Base-by-base conservation (phyloP, 2,329 filamentous ascomycete genomes). In the Zarea fungicola region DNA sequence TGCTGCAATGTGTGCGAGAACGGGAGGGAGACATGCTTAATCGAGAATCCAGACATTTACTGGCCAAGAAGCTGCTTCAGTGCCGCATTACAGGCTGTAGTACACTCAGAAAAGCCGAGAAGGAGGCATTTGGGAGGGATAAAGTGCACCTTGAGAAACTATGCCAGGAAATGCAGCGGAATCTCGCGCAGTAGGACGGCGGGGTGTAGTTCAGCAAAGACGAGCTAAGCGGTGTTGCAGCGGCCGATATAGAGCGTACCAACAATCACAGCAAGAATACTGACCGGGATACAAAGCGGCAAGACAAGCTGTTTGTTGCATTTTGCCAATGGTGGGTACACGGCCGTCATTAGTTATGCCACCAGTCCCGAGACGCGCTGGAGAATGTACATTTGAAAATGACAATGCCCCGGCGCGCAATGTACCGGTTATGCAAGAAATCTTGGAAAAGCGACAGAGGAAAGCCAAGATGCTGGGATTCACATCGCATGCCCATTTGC, bases 361-460 rank as follows among this genome's bases (percentile, higher is more conserved):
- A 70, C 68, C 50, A 69, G 73, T 45, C 65, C 73, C 9, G 70
- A 73, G 44, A 71, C 70, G 5, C 66, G 77, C 31, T 69, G 70
- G 58, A 69, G 67, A 53, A 62, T 80, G 22, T 77, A 76, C 46
- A 61, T n/a, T 78, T 11, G 72, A 66, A 18, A 78, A 77, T 50
- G 76, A 79, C 61, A 77, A 78, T 62, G 77, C 78, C 48, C 76
- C 74, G 57, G 72, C 72, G 25, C 62, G 72, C 45, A 81, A 81
- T 53, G 64, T 75, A 6, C 63, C 68, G 3, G 61, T 78, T 5
- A 80, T 80, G 65, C 72, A 73, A 53, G 74, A 78, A 55, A 72
- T 74, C 11, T 66, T 80, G 34, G 61, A 74, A 6, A 68, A 78
- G 10, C 70, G 77, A 14, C 75, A 79, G 50, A 73, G 78, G 58